Evolutionary conservation across 352 stramenopile species (phyloP).

Genomic region (Pythium dissotocum): DNA sequence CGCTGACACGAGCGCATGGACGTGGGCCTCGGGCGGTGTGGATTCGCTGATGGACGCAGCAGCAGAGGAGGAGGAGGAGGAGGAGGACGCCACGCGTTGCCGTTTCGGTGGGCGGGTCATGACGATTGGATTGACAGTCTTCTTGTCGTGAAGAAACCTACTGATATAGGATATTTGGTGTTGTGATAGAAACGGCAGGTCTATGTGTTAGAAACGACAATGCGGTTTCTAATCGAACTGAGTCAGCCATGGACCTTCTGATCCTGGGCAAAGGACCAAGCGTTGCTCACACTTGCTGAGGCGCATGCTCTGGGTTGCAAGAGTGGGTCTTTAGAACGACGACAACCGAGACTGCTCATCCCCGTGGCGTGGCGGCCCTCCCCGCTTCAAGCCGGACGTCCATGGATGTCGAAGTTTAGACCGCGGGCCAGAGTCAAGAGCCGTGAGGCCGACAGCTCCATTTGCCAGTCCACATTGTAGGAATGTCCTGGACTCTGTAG

Average conservation of each 20-base stretch:
- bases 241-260: no score
- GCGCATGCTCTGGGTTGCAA: no score
- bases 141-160: neutral
- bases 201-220: no score
- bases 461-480: no score
- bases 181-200: neutral
- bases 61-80: neutral
- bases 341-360: neutral
- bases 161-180: neutral
- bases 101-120: neutral
- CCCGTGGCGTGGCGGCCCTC: no score
- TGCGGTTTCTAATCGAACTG: no score
- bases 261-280: no score
- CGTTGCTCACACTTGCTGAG: neutral
- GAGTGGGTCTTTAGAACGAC: neutral
- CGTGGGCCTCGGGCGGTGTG: neutral
- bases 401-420: no score
- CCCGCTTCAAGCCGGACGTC: no score
- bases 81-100: neutral
- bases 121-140: neutral
- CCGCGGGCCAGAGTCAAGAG: no score
- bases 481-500: no score
- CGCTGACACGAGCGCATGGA: neutral
- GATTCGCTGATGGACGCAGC: neutral
- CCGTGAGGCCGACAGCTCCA: no score